Conservation (phyloP, 129 eudicot species). For the Silybum marianum region DNA sequence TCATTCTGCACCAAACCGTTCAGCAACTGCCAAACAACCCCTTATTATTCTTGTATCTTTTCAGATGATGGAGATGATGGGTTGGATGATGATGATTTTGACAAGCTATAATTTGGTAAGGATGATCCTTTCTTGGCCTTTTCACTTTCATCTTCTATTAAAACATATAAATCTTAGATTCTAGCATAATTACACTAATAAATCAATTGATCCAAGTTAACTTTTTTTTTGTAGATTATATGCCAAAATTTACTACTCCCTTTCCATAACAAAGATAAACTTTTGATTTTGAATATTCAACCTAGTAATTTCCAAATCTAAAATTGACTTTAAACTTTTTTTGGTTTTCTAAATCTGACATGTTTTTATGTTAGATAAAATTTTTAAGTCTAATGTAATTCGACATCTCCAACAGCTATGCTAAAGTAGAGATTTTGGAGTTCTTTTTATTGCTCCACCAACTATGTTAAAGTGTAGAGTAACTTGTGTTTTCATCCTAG, state of each 20-base stretch:
- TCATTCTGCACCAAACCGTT: no score
- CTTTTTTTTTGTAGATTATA: neutral
- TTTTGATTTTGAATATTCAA: constrained; percentile 10
- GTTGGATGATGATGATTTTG: constrained; percentile 89
- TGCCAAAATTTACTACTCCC: neutral
- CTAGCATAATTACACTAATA: neutral
- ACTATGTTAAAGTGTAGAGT: no score
- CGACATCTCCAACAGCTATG: no score
- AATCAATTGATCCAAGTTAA: neutral
- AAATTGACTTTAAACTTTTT: neutral
- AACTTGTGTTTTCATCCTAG: no score
- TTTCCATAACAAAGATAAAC: neutral
- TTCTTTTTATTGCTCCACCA: no score
- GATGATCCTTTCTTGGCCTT: neutral
- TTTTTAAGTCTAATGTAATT: no score
- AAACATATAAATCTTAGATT: neutral
- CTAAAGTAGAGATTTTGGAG: no score
- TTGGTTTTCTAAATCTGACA: no score
- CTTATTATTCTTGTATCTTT: constrained; percentile 20
- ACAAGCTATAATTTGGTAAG: constrained; percentile 79
- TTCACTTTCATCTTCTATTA: constrained; percentile 15
- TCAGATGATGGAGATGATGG: constrained; percentile 76
- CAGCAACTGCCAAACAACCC: no score
- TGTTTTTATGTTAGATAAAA: neutral
- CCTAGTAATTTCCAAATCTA: neutral